Evolutionary conservation across 179 eudicot genomes (phyloP).

Genomic region (Actinidia arguta): DNA sequence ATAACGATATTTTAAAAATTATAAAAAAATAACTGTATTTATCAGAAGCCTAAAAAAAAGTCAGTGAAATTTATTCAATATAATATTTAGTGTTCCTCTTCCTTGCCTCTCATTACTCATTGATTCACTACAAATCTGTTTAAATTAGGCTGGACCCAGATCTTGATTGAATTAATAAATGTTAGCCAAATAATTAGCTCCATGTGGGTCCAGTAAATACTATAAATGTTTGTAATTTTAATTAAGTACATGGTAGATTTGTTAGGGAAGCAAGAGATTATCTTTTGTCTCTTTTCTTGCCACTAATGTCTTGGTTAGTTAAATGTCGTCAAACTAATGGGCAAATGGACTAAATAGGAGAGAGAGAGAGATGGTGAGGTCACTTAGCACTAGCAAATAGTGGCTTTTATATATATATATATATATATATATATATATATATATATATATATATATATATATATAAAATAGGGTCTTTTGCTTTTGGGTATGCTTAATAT

Average conservation of each 20-base stretch:
- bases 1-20: too few relatives aligned
- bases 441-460: too few relatives aligned
- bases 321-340: constrained; percentile 26
- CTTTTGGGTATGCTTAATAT: too few relatives aligned
- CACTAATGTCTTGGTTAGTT: constrained; percentile 6
- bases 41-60: too few relatives aligned
- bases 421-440: too few relatives aligned
- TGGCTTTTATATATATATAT: too few relatives aligned
- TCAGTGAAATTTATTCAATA: too few relatives aligned
- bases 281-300: constrained; percentile 28
- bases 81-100: too few relatives aligned
- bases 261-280: constrained; percentile 30
- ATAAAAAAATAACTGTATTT: too few relatives aligned
- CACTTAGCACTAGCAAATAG: constrained; percentile 33
- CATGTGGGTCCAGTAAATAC: constrained; percentile 1
- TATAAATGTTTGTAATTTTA: constrained; percentile 5
- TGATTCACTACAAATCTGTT: background rate
- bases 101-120: background rate
- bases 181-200: background rate
- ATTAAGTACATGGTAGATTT: constrained; percentile 23
- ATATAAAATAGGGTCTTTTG: too few relatives aligned
- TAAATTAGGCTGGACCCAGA: constrained; percentile 15
- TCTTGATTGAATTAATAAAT: background rate
- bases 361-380: constrained; percentile 27
- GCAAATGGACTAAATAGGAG: constrained; percentile 4